Percentiles rank a stretch among this genome's conserved stretches.
Conservation (phyloP, 257 asterid species). For the Solanum pinnatisectum region DNA sequence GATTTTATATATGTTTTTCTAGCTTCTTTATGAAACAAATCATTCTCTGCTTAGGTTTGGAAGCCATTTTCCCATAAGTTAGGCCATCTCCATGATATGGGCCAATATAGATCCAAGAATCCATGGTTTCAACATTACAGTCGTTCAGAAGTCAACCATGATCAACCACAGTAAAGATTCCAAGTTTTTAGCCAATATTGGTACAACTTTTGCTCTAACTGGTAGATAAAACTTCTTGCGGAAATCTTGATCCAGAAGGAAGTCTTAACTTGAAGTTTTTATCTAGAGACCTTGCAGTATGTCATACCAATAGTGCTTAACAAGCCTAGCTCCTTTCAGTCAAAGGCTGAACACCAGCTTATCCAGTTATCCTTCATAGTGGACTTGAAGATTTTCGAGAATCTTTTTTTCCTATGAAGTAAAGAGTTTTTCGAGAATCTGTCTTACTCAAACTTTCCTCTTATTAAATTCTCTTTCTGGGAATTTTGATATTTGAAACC, state of each 20-base stretch:
- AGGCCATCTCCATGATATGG: background rate
- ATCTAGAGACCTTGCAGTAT: background rate
- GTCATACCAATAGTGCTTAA: background rate
- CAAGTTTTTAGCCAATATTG: background rate
- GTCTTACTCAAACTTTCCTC: background rate
- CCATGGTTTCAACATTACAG: background rate
- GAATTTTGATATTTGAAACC: background rate
- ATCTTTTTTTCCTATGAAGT: background rate
- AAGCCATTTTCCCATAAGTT: background rate
- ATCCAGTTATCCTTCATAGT: background rate
- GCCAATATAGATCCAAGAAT: background rate
- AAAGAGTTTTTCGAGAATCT: background rate
- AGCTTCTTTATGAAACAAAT: background rate
- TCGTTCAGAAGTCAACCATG: background rate
- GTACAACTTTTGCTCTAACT: background rate
- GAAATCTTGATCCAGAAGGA: background rate
- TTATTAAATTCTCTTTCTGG: background rate
- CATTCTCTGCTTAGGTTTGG: background rate
- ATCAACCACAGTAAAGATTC: background rate
- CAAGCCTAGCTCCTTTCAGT: background rate
- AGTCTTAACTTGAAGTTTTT: background rate
- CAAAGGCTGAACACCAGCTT: background rate
- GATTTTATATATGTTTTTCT: background rate
- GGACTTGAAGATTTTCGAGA: background rate
- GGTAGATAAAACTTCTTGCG: background rate